A percentile compares a stretch with the other conserved stretches of the same genome.
Evolutionary conservation across 2,329 filamentous ascomycete species (phyloP).

Genomic region (Davidsoniella neocaledoniae): DNA sequence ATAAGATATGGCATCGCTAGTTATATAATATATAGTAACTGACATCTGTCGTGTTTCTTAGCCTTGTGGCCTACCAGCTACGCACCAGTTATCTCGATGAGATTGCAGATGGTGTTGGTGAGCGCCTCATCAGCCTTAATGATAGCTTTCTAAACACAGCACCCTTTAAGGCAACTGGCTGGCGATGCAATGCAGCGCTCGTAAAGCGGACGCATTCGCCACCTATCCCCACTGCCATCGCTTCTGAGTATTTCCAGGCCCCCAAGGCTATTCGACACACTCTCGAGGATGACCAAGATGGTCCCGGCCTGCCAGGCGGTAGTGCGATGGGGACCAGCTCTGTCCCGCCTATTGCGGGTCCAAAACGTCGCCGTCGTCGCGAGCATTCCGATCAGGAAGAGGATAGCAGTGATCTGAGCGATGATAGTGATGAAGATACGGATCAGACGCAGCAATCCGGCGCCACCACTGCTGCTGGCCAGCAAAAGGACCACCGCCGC

Average conservation of each 20-base stretch:
- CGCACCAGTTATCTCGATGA: constrained; percentile 65
- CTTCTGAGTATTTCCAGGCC: constrained; percentile 69
- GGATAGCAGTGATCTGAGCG: constrained; percentile 70
- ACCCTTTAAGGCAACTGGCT: constrained; percentile 69
- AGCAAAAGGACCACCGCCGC: constrained; percentile 26
- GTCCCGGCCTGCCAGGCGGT: constrained; percentile 54
- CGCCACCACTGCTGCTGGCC: background rate
- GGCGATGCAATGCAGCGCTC: constrained; percentile 56
- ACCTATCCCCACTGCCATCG: constrained; percentile 66
- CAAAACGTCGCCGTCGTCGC: constrained; percentile 46
- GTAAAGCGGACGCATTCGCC: constrained; percentile 74
- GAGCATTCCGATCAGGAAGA: constrained; percentile 56
- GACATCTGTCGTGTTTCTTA: constrained; percentile 19
- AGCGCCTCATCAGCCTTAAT: constrained; percentile 68
- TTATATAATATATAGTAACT: background rate
- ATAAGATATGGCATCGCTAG: background rate
- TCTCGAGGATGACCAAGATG: constrained; percentile 54
- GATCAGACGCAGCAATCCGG: constrained; percentile 38
- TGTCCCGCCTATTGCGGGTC: constrained; percentile 51
- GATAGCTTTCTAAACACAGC: constrained; percentile 63
- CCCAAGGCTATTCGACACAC: constrained; percentile 45
- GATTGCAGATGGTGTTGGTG: constrained; percentile 69
- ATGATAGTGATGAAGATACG: constrained; percentile 66
- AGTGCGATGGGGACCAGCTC: constrained; percentile 47
- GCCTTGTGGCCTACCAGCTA: constrained; percentile 68